Percentiles rank a stretch among this genome's conserved stretches.
Conservation (phyloP, 176 grass and related monocot genomes). For the Bonia amplexicaulis region DNA sequence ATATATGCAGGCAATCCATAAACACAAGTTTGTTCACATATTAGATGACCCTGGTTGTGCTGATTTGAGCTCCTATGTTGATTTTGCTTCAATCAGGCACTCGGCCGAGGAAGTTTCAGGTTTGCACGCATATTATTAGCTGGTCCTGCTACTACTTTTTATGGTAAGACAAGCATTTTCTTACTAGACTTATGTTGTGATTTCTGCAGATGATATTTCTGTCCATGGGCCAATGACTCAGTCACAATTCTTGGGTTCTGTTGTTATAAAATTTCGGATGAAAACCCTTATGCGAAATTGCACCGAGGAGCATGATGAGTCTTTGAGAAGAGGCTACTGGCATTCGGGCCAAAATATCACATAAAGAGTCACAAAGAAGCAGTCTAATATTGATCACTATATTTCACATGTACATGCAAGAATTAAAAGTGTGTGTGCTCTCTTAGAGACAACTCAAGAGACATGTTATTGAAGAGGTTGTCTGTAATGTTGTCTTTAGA, state of each 20-base stretch:
- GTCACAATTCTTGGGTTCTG: slow-evolving; percentile 72
- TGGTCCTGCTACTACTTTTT: background rate
- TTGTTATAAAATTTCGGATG: slow-evolving; percentile 78
- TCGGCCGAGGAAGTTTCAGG: slow-evolving; percentile 87
- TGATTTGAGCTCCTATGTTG: slow-evolving; percentile 90
- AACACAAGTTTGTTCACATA: slow-evolving; percentile 90
- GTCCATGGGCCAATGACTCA: slow-evolving; percentile 90
- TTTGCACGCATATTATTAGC: slow-evolving; percentile 4
- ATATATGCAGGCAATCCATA: slow-evolving; percentile 64
- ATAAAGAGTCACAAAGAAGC: no score
- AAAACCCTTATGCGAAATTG: slow-evolving; percentile 75
- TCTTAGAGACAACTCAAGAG: no score
- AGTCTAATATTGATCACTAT: no score
- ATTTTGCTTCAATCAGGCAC: slow-evolving; percentile 83
- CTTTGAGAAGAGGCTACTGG: slow-evolving; percentile 74
- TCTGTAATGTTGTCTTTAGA: no score
- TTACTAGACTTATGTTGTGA: background rate
- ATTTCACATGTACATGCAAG: no score
- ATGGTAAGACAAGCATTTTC: background rate
- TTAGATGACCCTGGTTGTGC: slow-evolving; percentile 86
- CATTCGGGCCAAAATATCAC: background rate
- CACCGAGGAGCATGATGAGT: slow-evolving; percentile 60
- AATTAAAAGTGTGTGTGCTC: no score
- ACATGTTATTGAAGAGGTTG: no score
- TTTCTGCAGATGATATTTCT: slow-evolving; percentile 56